A percentile compares a stretch with the other conserved stretches of the same genome.
These are phyloP conservation scores for Globisporangium orthogonon DNA, from an alignment of 352 stramenopile genomes.

Conservation along the genomic window DNA sequence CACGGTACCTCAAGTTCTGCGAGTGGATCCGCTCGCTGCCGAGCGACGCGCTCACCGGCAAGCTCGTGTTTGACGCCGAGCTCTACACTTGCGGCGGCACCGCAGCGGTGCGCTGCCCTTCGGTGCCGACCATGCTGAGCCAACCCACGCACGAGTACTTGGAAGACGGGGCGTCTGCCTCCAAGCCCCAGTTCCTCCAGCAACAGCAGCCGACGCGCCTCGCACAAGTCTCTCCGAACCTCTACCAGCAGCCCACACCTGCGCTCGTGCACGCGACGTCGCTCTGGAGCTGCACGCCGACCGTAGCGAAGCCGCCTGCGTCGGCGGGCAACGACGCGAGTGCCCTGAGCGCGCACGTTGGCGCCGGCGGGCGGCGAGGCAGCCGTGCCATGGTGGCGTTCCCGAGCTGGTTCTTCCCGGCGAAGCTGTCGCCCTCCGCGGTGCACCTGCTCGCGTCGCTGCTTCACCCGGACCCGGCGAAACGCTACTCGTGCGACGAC, in stretches of 20 bases:
- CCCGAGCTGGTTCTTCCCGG: conserved; percentile 81
- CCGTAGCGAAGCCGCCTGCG: conserved; percentile 6
- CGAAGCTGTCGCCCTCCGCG: conserved; percentile 52
- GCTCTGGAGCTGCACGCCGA: conserved; percentile 12
- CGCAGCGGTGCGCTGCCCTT: background rate
- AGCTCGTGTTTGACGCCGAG: conserved; percentile 48
- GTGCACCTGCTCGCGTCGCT: conserved; percentile 69
- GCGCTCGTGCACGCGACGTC: conserved; percentile 6
- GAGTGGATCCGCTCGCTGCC: conserved; percentile 86
- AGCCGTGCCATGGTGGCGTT: conserved; percentile 47
- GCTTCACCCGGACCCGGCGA: conserved; percentile 80
- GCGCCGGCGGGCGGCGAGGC: conserved; percentile 22
- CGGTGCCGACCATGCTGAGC: background rate
- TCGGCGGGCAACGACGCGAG: conserved; percentile 6
- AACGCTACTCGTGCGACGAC: conserved; percentile 76
- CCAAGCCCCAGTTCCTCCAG: background rate
- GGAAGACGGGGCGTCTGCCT: background rate
- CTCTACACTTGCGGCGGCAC: conserved; percentile 31
- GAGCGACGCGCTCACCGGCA: conserved; percentile 53
- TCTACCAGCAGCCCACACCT: conserved; percentile 5
- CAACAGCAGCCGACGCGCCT: conserved; percentile 11
- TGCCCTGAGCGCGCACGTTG: conserved; percentile 10
- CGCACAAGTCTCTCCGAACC: conserved; percentile 8
- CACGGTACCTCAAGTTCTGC: conserved; percentile 92
- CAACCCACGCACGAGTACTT: no score